These are phyloP conservation scores for Clarkia xantiana DNA, from an alignment of 345 rosid species.

Conservation along the genomic window DNA sequence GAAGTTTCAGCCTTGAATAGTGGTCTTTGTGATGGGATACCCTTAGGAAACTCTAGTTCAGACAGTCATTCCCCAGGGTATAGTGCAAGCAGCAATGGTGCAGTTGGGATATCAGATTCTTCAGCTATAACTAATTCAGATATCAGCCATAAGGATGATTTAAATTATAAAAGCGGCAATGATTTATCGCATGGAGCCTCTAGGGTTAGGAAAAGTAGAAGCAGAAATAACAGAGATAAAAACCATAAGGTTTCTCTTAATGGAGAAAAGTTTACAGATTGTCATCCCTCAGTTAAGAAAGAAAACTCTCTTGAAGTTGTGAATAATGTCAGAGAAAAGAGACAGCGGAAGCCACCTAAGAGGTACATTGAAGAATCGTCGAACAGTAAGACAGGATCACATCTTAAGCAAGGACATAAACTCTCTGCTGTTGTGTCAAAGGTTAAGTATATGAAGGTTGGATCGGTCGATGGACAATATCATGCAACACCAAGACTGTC, in stretches of 20 bases:
- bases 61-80: constrained; percentile 60
- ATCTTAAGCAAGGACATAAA: constrained; percentile 8
- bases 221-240: no score
- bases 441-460: constrained; percentile 6
- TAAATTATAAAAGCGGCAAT: constrained; percentile 10
- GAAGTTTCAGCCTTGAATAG: constrained; percentile 27
- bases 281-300: constrained; percentile 21
- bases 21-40: constrained; percentile 14
- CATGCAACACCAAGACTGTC: no score
- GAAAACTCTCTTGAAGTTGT: constrained; percentile 17
- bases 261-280: constrained; percentile 6
- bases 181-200: no score
- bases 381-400: background rate
- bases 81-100: constrained; percentile 35
- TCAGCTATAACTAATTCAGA: constrained; percentile 25
- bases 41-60: constrained; percentile 30
- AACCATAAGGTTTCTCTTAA: no score
- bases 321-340: constrained; percentile 17
- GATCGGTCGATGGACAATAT: no score
- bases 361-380: constrained; percentile 43
- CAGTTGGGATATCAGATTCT: constrained; percentile 34
- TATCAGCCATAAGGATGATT: constrained; percentile 22
- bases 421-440: constrained; percentile 9
- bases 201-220: no score
- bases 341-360: constrained; percentile 30